Percentiles rank a stretch among this genome's conserved stretches.
phyloP scores from a whole-genome alignment of 2,329 filamentous ascomycete genomes.

The Penicillium hordei region DNA sequence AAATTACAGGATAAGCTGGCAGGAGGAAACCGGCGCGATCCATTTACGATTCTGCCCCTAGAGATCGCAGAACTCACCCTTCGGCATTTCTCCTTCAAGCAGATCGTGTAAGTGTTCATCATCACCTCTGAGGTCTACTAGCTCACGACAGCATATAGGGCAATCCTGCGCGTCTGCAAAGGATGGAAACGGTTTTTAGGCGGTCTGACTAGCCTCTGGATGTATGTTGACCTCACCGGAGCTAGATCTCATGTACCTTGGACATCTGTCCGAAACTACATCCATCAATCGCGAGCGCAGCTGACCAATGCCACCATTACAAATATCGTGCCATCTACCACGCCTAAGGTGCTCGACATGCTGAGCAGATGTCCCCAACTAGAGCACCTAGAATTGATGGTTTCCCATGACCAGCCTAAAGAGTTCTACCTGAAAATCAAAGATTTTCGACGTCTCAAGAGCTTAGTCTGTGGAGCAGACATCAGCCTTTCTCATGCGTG shows the following conservation, averaged over 20 bases:
- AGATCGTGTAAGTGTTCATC: constrained; percentile 45
- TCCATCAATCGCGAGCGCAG: constrained; percentile 36
- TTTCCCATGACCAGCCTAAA: constrained; percentile 15
- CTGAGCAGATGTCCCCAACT: constrained; percentile 38
- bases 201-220: constrained; percentile 51
- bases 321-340: constrained; percentile 29
- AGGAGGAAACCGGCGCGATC: constrained; percentile 45
- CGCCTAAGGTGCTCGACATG: constrained; percentile 29
- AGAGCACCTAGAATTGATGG: constrained; percentile 32
- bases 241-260: constrained; percentile 46
- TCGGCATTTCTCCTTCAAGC: constrained; percentile 52
- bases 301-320: constrained; percentile 35
- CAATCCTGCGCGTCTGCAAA: constrained; percentile 55
- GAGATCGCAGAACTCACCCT: constrained; percentile 56
- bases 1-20: constrained; percentile 50
- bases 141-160: constrained; percentile 29
- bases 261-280: constrained; percentile 36
- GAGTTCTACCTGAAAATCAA: constrained; percentile 30
- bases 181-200: constrained; percentile 55
- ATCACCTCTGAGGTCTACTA: not conserved
- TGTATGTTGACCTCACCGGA: constrained; percentile 53
- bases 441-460: constrained; percentile 27
- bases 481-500: constrained; percentile 27
- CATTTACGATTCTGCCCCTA: constrained; percentile 54
- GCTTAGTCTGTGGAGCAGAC: constrained; percentile 27